Evolutionary conservation across 495 filamentous ascomycete genomes (phyloP).

Genomic region (Astrothelium subdiscretum): DNA sequence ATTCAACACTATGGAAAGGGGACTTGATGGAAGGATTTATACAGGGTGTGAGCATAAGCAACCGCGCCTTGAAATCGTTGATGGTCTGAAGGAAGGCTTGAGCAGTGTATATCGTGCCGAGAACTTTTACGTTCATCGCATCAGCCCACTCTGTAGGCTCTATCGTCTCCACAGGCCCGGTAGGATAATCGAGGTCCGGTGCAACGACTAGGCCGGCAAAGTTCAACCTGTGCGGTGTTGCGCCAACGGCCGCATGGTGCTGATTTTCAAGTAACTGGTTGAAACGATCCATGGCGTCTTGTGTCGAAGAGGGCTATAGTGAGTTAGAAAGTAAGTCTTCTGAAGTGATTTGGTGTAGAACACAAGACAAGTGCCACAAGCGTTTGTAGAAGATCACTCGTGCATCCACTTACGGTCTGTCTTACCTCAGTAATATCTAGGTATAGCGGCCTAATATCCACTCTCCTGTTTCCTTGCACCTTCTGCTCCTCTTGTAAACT

Average conservation of each 20-base stretch:
- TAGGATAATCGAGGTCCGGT: conserved; percentile 56
- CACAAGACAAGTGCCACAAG: not conserved
- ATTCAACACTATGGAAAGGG: conserved; percentile 76
- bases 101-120: conserved; percentile 77
- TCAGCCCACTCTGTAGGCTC: conserved; percentile 74
- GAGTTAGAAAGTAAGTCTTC: not conserved
- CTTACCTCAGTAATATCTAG: conserved; percentile 69
- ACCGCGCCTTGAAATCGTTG: conserved; percentile 39
- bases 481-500: conserved; percentile 69
- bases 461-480: conserved; percentile 59
- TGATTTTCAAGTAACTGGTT: conserved; percentile 56
- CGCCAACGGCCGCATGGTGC: conserved; percentile 57
- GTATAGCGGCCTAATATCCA: conserved; percentile 70
- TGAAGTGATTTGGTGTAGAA: not conserved
- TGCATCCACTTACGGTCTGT: conserved; percentile 4
- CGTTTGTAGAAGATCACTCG: not conserved
- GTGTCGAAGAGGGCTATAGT: conserved; percentile 20
- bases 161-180: conserved; percentile 70
- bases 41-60: conserved; percentile 73
- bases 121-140: conserved; percentile 78
- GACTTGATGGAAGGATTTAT: conserved; percentile 74
- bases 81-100: conserved; percentile 80
- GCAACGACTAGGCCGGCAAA: conserved; percentile 71
- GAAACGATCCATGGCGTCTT: conserved; percentile 54
- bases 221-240: conserved; percentile 59